Base-by-base conservation (phyloP, 768 basidiomycete genomes). In the Galerina marginata region DNA sequence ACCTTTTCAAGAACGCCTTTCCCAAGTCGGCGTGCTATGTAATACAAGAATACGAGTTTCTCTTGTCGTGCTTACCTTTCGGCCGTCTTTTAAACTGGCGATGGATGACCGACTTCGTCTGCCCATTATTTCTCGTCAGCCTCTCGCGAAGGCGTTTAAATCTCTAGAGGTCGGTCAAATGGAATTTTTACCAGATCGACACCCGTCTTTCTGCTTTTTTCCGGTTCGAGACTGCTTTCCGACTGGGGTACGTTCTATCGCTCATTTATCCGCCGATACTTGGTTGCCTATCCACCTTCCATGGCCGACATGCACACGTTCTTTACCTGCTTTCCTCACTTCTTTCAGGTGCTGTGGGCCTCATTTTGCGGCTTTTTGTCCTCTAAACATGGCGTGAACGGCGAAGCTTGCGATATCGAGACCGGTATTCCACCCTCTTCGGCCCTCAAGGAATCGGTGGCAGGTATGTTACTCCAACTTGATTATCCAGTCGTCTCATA, bases 301-400 rank as follows among this genome's bases (percentile, higher is more conserved):
- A 62, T 62, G 61, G 54, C 62, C 54, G 40, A 15, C 29, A 26
- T 56, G 40, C 47, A 42, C 40, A 36, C 58, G 20, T 56, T 56
- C 57, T 47, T 63, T 54, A 16, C 58, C n/a, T 52, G 23, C 14
- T 47, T 63, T n/a, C 6, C 37, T n/a, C 26, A 33, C 9, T 63
- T 59, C 44, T 56, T 63, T 49, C 25, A 29, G 14, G 12, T 47
- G 36, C 11, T 63, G 4, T 59, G 62, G 54, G 36, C 54, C 29
- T 55, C 40, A 14, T 25, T 59, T 16, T 16, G 59, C 4, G 23
- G 50, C 6, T 1, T 63, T 29, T 63, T 63, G 29, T 11, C 42
- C 12, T 55, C 14, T 53, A 50, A 54, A 1, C n/a, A 25, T 42
- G 16, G 44, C 2, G 6, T 2, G 6, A 48, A 56, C 26, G 11